Evolutionary conservation across 768 basidiomycete genomes (phyloP), one percentile per base, ranked within the genome.

Genomic region (Naematelia aurantialba): DNA sequence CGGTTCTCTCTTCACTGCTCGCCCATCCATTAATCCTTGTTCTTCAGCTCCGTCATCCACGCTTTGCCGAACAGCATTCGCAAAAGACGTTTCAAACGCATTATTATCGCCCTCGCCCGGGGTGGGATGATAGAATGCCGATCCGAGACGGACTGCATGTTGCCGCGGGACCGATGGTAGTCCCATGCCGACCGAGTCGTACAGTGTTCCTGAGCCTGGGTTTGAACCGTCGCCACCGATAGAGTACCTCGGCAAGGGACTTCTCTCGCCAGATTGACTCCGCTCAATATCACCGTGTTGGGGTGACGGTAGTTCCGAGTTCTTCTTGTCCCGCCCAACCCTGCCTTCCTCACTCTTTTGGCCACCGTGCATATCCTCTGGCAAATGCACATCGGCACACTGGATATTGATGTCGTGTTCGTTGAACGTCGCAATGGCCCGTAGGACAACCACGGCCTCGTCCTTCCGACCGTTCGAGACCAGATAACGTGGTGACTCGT

Each of bases 401-500:
- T 83, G 84, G 27, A 92, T 81, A 2, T 80, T 76, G 0, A 92
- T 76, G 53, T 85, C 80, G 14, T 85, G 84, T 1, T 89, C 90
- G 75, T 98, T 98, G 78, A 88, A 91, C 29, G 81, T 82, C 2
- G 89, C 89, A 45, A 99, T 97, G 63, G 89, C 79, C 65, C 87
- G 86, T 0, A 99, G 82, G 0, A 86, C 86, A 64, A 88, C 83
- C 31, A 94, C 78, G 0, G 93, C 94, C 65, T 96, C 92, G 31
- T 85, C 82, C 30, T 84, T 86, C 45, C 91, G 83, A 14, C 91
- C 91, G 0, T 89, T 86, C 47, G 91, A 87, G 3, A 94, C 91
- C 59, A 99, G 86, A 73, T 87, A 97, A 22, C 91, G 85, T 1
- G 96, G 92, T 0, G 91, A 93, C 78, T 99, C 94, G 75, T 97